Evolutionary conservation across 108 stramenopile species (phyloP), one percentile per base, ranked within the genome.

Genomic region (Nitzschia inconspicua): DNA sequence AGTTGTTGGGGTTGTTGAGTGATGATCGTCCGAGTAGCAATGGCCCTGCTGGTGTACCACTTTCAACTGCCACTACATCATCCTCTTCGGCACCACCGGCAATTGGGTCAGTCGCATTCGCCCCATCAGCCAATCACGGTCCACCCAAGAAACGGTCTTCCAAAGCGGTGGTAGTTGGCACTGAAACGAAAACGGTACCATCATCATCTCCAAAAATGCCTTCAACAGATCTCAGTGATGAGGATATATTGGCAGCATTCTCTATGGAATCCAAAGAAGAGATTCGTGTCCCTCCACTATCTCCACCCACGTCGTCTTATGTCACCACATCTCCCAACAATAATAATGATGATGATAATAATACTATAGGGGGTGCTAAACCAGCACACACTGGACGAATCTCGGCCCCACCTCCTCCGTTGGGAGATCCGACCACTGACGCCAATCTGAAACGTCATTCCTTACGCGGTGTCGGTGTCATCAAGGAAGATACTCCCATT

Each of bases 401-500:
- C 14, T 32, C 51, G 13, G 31, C n/a, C n/a, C 23, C 20, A 26
- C 51, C 51, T 7, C 51, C 51, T n/a, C 13, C 51, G 18, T 13
- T 53, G 1, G 3, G 3, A 20, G 51, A 53, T 0, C 32, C 32
- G 3, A 53, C 11, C 30, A 11, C 32, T 28, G 9, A 47, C 16
- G 16, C 9, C 9, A 9, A 47, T 18, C 28, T 27, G 14, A 7
- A n/a, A n/a, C 44, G 44, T 11, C 16, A 20, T 46, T 54, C 68
- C 3, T 27, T 69, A 16, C 59, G 68, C 2, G 71, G 71, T 19
- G 51, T 60, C 7, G 71, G 71, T 11, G 42, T 43, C 28, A 48
- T 70, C 14, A 54, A 37, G 47, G 32, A 28, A 0, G 57, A 66
- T 42, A 83, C 81, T 8, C 79, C 74, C 25, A 67, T 85, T 23